A percentile compares a stretch with the other conserved stretches of the same genome.
These are phyloP conservation scores for Candida ulmi DNA, from an alignment of 805 yeast species.

Conservation along the genomic window DNA sequence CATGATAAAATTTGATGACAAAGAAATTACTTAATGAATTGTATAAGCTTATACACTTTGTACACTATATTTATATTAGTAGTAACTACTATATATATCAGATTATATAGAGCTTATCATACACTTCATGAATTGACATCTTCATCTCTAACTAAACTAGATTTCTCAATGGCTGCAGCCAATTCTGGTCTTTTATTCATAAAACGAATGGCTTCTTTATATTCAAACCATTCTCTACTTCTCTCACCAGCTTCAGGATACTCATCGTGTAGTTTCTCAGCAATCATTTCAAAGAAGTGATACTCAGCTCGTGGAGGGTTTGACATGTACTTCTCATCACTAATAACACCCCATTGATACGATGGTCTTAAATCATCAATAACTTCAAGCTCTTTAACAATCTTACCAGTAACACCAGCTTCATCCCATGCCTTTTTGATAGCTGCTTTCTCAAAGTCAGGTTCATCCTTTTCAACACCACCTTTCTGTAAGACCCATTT, in stretches of 20 bases:
- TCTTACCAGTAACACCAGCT: conserved; percentile 77
- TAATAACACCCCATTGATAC: conserved; percentile 33
- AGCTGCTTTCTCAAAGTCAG: conserved; percentile 40
- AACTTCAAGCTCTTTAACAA: conserved; percentile 51
- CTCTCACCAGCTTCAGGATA: conserved; percentile 78
- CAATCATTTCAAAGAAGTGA: conserved; percentile 77
- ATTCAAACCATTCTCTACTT: conserved; percentile 70
- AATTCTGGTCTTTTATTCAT: conserved; percentile 66
- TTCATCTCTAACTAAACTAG: too few species aligned
- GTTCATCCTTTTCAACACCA: conserved; percentile 86
- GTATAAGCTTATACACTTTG: too few species aligned
- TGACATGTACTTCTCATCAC: conserved; percentile 21
- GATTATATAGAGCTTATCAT: too few species aligned
- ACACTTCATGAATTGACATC: too few species aligned
- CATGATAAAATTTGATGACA: too few species aligned
- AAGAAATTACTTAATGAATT: too few species aligned
- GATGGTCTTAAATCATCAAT: conserved; percentile 58
- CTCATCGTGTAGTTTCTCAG: conserved; percentile 43
- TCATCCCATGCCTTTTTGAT: conserved; percentile 96
- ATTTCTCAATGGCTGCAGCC: conserved; percentile 53
- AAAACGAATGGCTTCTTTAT: conserved; percentile 59
- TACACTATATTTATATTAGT: too few species aligned
- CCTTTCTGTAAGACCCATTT: conserved; percentile 95
- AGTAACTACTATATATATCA: too few species aligned
- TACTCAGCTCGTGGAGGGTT: conserved; percentile 76